Base-by-base conservation (phyloP, 371 early-diverging fungal species). In the Lichtheimia ramosa region DNA sequence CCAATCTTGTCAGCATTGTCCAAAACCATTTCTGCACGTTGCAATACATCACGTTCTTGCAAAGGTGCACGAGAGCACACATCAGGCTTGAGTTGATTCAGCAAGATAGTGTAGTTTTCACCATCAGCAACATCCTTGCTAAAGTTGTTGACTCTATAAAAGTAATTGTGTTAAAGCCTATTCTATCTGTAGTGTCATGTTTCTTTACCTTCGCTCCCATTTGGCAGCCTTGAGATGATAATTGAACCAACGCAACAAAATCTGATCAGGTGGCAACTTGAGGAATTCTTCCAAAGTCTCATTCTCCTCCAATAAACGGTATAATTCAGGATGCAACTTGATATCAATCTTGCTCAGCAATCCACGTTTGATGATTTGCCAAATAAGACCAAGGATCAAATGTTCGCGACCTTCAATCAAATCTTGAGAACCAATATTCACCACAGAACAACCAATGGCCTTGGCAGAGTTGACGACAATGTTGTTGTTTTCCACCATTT, bases 311-410 rank as follows among this genome's bases (percentile, higher is more conserved):
- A 97, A 74, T 56, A 98, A 81, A 41, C 98, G 90, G 71, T 96
- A 96, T 63, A 98, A 79, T 74, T 98, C 98, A 4, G 98, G 98
- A 71, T 97, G 98, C 48, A 92, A 84, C 74, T 94, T 92, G 70
- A 98, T 93, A 79, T 96, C 95, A 71, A 96, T 93, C 77, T 93
- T 95, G 71, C 93, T 91, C 59, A 91, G 83, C 64, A 97, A 80
- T 63, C 96, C 96, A 50, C 95, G 93, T 78, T 97, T 97, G 82
- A 97, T 96, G 64, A 97, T 96, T 69, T 97, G 97, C 98, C 98
- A 98, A 61, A 97, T 90, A 20, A 98, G 82, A 8, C 98, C 98
- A 59, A 98, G 82, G 64, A 97, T 89, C 68, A 98, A 82, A 70
- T 96, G 93, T 78, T 95, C 95, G 53, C 95, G 82, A 34, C 93